These are phyloP conservation scores for Chaetomium olivaceum DNA, from an alignment of 2,329 filamentous ascomycete genomes.

Conservation along the genomic window DNA sequence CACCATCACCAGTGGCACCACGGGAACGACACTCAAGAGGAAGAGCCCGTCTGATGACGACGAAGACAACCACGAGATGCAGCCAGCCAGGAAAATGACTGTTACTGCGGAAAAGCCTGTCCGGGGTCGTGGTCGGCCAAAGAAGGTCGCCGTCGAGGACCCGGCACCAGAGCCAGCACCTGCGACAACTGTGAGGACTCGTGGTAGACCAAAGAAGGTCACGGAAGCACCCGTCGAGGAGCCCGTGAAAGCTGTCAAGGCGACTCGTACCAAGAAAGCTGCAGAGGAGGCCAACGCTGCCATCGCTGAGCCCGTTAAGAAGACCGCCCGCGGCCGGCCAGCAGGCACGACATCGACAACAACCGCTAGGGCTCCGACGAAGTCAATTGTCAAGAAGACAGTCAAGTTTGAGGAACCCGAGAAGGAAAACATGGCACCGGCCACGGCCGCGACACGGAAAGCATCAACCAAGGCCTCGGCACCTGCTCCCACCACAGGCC, in stretches of 20 bases:
- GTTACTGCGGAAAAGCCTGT: constrained; percentile 35
- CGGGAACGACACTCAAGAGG: constrained; percentile 45
- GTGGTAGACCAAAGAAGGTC: constrained; percentile 40
- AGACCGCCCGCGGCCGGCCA: constrained; percentile 42
- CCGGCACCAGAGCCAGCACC: constrained; percentile 35
- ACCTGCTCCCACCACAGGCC: constrained; percentile 38
- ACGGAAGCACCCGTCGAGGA: constrained; percentile 35
- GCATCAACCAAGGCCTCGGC: constrained; percentile 26
- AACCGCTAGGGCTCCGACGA: constrained; percentile 38
- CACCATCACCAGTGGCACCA: constrained; percentile 38
- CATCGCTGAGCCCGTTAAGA: constrained; percentile 38
- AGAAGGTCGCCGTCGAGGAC: constrained; percentile 42
- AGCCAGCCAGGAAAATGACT: constrained; percentile 26
- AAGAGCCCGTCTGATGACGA: constrained; percentile 58
- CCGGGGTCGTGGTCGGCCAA: constrained; percentile 50
- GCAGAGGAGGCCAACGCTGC: constrained; percentile 1
- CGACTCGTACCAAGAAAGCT: constrained; percentile 23
- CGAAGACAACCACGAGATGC: constrained; percentile 46
- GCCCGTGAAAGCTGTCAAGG: constrained; percentile 32
- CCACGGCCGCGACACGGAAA: constrained; percentile 36
- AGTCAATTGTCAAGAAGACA: constrained; percentile 56
- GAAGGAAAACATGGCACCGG: constrained; percentile 60
- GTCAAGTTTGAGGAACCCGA: constrained; percentile 66
- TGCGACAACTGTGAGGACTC: constrained; percentile 21
- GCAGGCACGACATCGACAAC: constrained; percentile 36